Evolutionary conservation across 1,284 basidiomycete genomes (phyloP), one percentile per base, ranked within the genome.

Genomic region (Leccinum fuscescens): DNA sequence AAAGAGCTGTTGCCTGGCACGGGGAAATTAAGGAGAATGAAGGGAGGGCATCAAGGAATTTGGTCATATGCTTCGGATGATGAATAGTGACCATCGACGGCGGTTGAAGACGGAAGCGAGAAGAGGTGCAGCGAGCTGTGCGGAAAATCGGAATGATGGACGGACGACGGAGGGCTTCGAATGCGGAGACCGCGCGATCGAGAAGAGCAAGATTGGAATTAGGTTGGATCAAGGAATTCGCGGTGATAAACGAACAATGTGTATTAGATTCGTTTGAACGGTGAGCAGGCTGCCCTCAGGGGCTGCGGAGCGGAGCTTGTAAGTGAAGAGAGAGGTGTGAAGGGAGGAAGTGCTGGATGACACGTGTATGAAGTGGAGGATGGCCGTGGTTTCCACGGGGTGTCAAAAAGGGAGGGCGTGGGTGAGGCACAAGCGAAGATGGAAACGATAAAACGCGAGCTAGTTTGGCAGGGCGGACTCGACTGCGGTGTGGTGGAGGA

Each of bases 101-200:
- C 7, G 27, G 42, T 54, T 24, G 44, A 4, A 17, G 8, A 31
- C 39, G 35, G 17, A 24, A 17, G 20, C 35, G 37, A 27, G 42
- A 49, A 39, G 20, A 37, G 31, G 46, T 54, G 35, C n/a, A 15
- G 62, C 67, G 67, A 62, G 20, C 8, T 56, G 64, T 50, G 66
- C 67, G 67, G 66, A 42, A 48, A 35, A 71, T 71, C 69, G 67
- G 66, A 54, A 35, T 53, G 56, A 65, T 68, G 54, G 50, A n/a
- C 37, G 57, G 15, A 48, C 33, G 50, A 68, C 51, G 65, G 50
- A 5, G 2, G 20, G 56, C 42, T 57, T 66, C 55, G 55, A 61
- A 56, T 46, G 58, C 68, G 66, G 65, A 59, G 69, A 61, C 55
- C 64, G 64, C 66, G 67, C 64, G 69, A 68, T 71, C 65, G 70